Conservation (phyloP, 2,329 filamentous ascomycete genomes). For the Leptographium procerum region DNA sequence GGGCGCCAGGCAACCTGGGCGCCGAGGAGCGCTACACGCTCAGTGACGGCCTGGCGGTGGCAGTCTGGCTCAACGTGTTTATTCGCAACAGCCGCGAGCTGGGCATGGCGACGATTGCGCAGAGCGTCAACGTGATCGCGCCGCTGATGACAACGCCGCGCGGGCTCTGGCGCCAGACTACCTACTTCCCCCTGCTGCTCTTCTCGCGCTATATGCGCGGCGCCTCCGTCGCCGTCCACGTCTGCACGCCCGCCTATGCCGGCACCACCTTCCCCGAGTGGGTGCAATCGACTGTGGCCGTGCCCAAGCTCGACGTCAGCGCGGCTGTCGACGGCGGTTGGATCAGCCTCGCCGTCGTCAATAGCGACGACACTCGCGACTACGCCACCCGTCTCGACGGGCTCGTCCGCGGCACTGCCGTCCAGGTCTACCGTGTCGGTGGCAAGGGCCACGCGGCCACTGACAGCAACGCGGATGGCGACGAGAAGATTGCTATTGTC, state of each 20-base stretch:
- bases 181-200: conserved; percentile 62
- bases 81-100: conserved; percentile 58
- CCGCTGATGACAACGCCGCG: conserved; percentile 60
- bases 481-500: conserved; percentile 1
- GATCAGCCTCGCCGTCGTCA: conserved; percentile 60
- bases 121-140: conserved; percentile 67
- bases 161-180: conserved; percentile 59
- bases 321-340: conserved; percentile 47
- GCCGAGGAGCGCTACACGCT: conserved; percentile 66
- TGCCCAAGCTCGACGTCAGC: conserved; percentile 55
- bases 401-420: background rate
- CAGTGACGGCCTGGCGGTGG: conserved; percentile 64
- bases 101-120: conserved; percentile 70
- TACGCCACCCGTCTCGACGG: background rate
- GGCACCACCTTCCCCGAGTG: conserved; percentile 56
- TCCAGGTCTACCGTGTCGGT: conserved; percentile 5
- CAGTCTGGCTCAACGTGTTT: conserved; percentile 66
- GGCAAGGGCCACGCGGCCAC: background rate
- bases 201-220: conserved; percentile 67
- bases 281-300: conserved; percentile 50
- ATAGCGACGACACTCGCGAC: conserved; percentile 24
- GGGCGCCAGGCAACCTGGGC: conserved; percentile 59
- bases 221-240: conserved; percentile 53
- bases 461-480: background rate
- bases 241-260: conserved; percentile 50